phyloP scores from a whole-genome alignment of 208 protist genomes.

The Leishmania tropica region DNA sequence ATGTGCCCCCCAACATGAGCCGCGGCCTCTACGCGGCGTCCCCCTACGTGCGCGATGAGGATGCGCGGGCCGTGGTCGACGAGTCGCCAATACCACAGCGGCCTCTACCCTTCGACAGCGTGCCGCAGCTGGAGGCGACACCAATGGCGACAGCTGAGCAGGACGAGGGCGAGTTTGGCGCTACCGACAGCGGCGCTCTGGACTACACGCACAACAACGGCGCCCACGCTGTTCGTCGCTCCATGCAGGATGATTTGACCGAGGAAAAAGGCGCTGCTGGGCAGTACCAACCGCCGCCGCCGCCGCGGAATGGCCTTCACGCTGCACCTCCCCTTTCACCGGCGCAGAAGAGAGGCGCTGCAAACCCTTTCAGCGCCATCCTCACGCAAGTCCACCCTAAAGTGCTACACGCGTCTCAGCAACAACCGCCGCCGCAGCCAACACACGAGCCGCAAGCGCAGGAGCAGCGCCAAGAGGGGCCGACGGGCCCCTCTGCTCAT shows the following conservation, averaged over 20 bases:
- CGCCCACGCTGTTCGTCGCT: not conserved
- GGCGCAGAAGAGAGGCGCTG: not conserved
- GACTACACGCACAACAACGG: not conserved
- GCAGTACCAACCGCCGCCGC: not conserved
- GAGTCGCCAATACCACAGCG: conserved; percentile 34
- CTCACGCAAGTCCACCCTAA: not conserved
- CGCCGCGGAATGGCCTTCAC: not conserved
- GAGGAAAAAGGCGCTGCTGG: not conserved
- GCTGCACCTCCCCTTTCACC: not conserved
- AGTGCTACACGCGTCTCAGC: not conserved
- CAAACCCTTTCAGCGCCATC: conserved; percentile 5
- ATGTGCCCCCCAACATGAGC: not conserved
- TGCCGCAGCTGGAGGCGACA: conserved; percentile 2
- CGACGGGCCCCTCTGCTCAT: not conserved
- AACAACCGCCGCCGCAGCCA: not conserved
- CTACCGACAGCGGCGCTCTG: not conserved
- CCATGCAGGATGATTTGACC: not conserved
- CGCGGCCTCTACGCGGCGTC: conserved; percentile 28
- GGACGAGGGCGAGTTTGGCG: not conserved
- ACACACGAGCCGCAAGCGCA: conserved; percentile 11
- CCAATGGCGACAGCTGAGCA: not conserved
- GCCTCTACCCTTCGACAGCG: conserved; percentile 18
- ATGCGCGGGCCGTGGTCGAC: conserved; percentile 5
- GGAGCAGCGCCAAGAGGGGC: not conserved
- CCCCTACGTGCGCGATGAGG: conserved; percentile 23